Percentiles rank a stretch among this genome's conserved stretches.
Conservation (phyloP, 768 basidiomycete genomes). For the Lepiota venenata region DNA sequence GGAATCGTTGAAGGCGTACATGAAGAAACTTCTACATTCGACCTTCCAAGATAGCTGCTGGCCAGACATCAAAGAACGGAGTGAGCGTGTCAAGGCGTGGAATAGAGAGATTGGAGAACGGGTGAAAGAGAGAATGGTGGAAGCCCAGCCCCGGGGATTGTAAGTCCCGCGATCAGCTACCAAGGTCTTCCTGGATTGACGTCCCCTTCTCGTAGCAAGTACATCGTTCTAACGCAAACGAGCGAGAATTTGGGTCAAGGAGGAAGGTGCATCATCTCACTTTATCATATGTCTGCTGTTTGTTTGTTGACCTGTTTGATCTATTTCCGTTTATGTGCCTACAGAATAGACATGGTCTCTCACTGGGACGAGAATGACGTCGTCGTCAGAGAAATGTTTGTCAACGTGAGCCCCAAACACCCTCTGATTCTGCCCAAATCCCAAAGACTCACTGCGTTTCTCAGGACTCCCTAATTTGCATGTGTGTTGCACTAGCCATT, state of each 20-base stretch:
- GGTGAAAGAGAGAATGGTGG: conserved; percentile 82
- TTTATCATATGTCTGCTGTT: conserved; percentile 5
- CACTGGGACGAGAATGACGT: conserved; percentile 88
- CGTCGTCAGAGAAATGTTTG: conserved; percentile 74
- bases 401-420: conserved; percentile 66
- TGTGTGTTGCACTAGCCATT: conserved; percentile 48
- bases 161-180: conserved; percentile 38
- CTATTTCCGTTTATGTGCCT: conserved; percentile 7
- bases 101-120: conserved; percentile 84
- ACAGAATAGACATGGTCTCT: conserved; percentile 75
- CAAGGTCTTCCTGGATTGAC: conserved; percentile 11
- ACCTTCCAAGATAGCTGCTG: conserved; percentile 64
- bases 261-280: conserved; percentile 52
- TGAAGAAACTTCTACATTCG: conserved; percentile 74
- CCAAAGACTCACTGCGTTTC: conserved; percentile 12
- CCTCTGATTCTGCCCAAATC: conserved; percentile 10
- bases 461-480: conserved; percentile 62
- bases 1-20: conserved; percentile 71
- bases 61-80: conserved; percentile 62
- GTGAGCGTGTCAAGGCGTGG: conserved; percentile 65
- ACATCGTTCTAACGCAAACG: conserved; percentile 81
- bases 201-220: conserved; percentile 54
- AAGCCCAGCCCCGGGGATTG: conserved; percentile 81
- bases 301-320: conserved; percentile 5
- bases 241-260: conserved; percentile 85